Evolutionary conservation across 2,329 filamentous ascomycete genomes (phyloP), one percentile per base, ranked within the genome.

Genomic region (Cryphonectria radicalis): DNA sequence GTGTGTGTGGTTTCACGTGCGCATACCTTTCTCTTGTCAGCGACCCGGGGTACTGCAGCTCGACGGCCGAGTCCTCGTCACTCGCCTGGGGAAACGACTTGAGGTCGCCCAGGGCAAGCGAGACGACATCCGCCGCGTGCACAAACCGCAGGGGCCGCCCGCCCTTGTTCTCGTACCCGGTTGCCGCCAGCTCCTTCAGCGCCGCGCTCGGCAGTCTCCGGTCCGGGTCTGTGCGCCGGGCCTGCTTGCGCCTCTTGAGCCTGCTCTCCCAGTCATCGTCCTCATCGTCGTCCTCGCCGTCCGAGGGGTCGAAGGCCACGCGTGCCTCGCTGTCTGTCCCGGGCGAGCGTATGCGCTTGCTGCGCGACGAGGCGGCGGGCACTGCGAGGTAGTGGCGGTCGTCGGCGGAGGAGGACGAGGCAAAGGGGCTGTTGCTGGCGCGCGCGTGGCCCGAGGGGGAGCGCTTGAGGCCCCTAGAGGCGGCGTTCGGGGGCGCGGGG

Each of bases 41-140:
- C 17, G 78, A 76, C 79, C 93, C 95, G 13, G 96, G 95, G 80
- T 98, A 98, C 80, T 96, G 93, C 75, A 98, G 83, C 77, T 91
- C 84, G 72, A 97, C 88, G 14, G 81, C 83, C 8, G 90, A 84
- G 71, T 89, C 86, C 71, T 89, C 84, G 64, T 84, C 81, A 64
- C 82, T 81, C 3, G 85, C 82, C 55, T 84, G 83, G 72, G 71
- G 69, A 43, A 87, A 82, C 17, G 85, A 84, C 0, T 85, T 84
- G 40, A 85, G 84, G 72, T 86, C 88, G 59, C 85, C 86, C 7
- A 84, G 81, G 68, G 83, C 81, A 32, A 86, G 79, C 62, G 83
- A 87, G 53, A 86, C 86, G 32, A 91, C 84, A 74, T 89, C 83
- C 5, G 84, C 85, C 5, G 89, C 89, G 75, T 91, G 89, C 40